Percentiles rank a stretch among this genome's conserved stretches.
Evolutionary conservation across 192 early-diverging fungal genomes (phyloP).

Genomic region (Kappamyces sp.): DNA sequence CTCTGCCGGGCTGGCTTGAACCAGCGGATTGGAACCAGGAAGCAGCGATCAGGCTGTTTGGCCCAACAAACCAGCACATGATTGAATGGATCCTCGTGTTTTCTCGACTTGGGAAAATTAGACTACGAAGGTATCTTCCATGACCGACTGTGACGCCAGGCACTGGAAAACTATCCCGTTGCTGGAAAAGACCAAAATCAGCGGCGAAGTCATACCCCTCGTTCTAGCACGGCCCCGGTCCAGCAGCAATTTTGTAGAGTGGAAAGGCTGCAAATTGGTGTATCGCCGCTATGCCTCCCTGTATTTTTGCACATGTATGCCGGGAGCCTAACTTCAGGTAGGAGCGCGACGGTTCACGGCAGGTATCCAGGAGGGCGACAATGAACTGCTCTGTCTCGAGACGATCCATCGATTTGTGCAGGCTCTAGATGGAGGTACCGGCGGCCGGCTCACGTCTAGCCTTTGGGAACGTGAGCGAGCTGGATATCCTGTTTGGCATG

Average conservation of each 20-base stretch:
- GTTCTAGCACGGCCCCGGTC: not conserved
- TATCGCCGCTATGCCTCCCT: conserved; percentile 11
- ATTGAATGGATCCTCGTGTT: conserved; percentile 17
- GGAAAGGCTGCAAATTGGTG: conserved; percentile 13
- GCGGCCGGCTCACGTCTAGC: not conserved
- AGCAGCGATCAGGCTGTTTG: no score
- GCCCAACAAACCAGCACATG: not conserved
- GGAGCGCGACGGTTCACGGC: no score
- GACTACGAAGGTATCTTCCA: conserved; percentile 12
- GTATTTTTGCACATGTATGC: conserved; percentile 9
- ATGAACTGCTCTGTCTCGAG: conserved; percentile 15
- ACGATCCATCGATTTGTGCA: conserved; percentile 19
- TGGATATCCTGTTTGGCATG: conserved; percentile 15
- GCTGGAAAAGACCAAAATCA: conserved; percentile 6
- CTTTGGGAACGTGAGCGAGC: conserved; percentile 11
- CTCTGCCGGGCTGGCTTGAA: no score
- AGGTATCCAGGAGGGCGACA: not conserved
- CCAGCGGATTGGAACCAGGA: no score
- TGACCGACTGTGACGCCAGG: not conserved
- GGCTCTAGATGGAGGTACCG: conserved; percentile 3
- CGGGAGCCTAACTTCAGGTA: no score
- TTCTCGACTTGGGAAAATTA: conserved; percentile 6
- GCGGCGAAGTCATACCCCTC: conserved; percentile 7
- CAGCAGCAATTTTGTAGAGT: conserved; percentile 7
- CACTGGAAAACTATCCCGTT: not conserved